Percentiles rank a stretch among this genome's conserved stretches.
Evolutionary conservation across 2,329 filamentous ascomycete species (phyloP).

Genomic region (Cladosporium sp.): DNA sequence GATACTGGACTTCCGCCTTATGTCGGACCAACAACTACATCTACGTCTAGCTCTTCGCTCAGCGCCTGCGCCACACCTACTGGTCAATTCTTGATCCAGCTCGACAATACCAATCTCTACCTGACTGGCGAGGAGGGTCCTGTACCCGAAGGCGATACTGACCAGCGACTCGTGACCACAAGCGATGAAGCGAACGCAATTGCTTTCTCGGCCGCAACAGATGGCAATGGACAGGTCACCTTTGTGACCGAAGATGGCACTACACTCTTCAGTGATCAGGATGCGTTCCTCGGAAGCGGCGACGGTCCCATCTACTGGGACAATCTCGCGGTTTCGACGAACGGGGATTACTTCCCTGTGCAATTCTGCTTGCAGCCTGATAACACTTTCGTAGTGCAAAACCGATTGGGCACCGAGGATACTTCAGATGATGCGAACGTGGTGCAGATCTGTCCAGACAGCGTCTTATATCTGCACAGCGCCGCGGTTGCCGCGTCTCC

Average conservation of each 20-base stretch:
- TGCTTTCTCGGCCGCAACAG: background rate
- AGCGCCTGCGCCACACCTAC: background rate
- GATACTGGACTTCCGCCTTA: background rate
- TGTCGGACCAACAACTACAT: background rate
- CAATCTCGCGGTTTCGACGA: background rate
- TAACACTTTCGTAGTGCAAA: background rate
- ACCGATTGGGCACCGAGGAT: background rate
- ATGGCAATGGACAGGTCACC: slow-evolving; percentile 2
- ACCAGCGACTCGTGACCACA: background rate
- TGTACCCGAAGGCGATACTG: background rate
- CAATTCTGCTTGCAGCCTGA: background rate
- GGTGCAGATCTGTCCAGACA: background rate
- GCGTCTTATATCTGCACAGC: background rate
- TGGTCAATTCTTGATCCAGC: background rate
- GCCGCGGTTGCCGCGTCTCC: background rate
- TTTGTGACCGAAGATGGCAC: background rate
- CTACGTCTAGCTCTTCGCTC: background rate
- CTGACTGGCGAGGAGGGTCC: background rate
- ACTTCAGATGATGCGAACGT: background rate
- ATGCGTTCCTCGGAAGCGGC: background rate
- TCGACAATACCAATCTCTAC: background rate
- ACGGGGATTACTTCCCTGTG: background rate
- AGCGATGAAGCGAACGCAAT: background rate
- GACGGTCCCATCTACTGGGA: slow-evolving; percentile 3
- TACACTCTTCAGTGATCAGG: slow-evolving; percentile 6